Conservation (phyloP, 2,329 filamentous ascomycete genomes). For the Pseudocercospora vitis region DNA sequence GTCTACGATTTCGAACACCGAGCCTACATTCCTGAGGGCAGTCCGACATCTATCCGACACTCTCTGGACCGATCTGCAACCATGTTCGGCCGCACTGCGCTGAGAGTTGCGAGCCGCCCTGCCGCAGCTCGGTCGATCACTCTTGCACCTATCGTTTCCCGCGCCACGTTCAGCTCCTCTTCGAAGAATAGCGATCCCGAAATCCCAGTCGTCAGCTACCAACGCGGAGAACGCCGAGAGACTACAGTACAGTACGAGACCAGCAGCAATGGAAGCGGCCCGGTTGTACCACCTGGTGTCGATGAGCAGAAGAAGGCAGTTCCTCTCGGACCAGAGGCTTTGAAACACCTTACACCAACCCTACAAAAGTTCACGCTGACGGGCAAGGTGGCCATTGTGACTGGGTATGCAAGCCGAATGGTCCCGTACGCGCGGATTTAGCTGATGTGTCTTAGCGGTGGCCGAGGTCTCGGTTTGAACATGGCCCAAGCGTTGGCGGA, state of each 20-base stretch:
- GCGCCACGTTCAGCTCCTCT: conserved; percentile 29
- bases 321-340: conserved; percentile 44
- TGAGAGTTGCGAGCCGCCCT: conserved; percentile 22
- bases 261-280: conserved; percentile 24
- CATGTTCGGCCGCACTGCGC: conserved; percentile 26
- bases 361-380: conserved; percentile 68
- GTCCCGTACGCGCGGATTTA: no score
- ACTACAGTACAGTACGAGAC: conserved; percentile 32
- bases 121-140: conserved; percentile 18
- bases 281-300: conserved; percentile 36
- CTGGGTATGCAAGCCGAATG: no score
- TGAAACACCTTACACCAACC: conserved; percentile 58
- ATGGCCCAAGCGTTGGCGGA: conserved; percentile 77
- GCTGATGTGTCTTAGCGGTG: conserved; percentile 57
- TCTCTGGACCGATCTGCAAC: conserved; percentile 9
- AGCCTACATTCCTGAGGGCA: not conserved
- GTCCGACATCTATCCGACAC: not conserved
- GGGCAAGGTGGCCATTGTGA: conserved; percentile 64
- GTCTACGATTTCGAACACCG: not conserved
- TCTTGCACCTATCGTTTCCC: conserved; percentile 21
- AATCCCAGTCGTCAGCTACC: conserved; percentile 37
- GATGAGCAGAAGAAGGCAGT: conserved; percentile 36
- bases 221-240: conserved; percentile 35
- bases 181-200: conserved; percentile 31
- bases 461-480: conserved; percentile 73